Base-by-base conservation (phyloP, 352 stramenopile genomes). In the Elongisporangium prolatum region DNA sequence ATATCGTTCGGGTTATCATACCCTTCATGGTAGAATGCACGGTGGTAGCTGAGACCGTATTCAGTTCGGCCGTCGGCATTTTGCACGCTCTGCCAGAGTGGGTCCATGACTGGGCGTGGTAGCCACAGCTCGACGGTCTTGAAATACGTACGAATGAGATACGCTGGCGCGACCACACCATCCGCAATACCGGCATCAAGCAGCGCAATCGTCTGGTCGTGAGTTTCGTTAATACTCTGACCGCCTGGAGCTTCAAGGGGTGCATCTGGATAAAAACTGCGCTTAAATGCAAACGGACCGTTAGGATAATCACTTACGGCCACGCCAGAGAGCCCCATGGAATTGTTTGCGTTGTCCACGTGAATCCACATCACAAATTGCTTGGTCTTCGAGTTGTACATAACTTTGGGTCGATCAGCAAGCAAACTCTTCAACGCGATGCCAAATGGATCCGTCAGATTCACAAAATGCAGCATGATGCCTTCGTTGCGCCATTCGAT, bases 1-100 rank as follows among this genome's bases (percentile, higher is more conserved):
- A 99, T 98, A 63, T 99, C 97, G 56, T 98, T 92, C 37, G 93
- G 95, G 63, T 99, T 85, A 65, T 99, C 96, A 76, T 99, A 99
- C 20, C 85, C 93, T 37, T 74, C 56, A 54, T 97, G 74, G 56
- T 98, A 98, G 28, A 97, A 94, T n/a, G 94, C 91, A 17, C 97
- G 81, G 57, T 99, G 97, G 65, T 97, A 99, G 64, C 82, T 98
- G n/a, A 98, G 71, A 1, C 89, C 87, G 71, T 98, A 98, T 63
- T 98, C 83, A 0, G 88, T 88, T 10, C 57, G 69, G 14, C 71
- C 78, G 10, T 84, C 56, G 0, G 59, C 14, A n/a, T 61, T 77
- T 55, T 98, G 96, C 1, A 98, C 95, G 50, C 87, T 98, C 64
- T 99, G 90, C 96, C 96, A 99, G 0, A 98, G 81, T 6, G 96